These are phyloP conservation scores for Zasmidium cellare DNA, from an alignment of 2,329 filamentous ascomycete species.

Conservation along the genomic window DNA sequence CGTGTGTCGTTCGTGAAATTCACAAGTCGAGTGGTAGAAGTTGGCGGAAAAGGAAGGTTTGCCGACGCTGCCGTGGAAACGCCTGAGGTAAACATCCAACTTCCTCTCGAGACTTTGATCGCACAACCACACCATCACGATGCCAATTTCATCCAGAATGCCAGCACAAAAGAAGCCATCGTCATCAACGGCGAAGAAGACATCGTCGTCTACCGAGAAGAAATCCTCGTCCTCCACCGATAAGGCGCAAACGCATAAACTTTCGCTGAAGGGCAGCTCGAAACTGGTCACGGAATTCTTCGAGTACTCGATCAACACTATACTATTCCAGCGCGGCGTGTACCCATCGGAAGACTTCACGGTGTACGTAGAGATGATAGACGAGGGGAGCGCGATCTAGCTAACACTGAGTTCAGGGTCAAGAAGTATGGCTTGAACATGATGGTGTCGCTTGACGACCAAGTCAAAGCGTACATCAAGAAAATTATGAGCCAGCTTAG, in stretches of 20 bases:
- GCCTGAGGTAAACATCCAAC: conserved; percentile 3
- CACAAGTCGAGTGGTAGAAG: neutral
- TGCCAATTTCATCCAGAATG: conserved; percentile 9
- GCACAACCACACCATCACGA: neutral
- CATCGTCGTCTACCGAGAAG: conserved; percentile 8
- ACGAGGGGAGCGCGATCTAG: neutral
- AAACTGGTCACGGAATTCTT: conserved; percentile 77
- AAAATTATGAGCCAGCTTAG: conserved; percentile 98
- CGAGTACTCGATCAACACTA: conserved; percentile 97
- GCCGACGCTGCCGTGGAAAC: neutral
- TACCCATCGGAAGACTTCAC: conserved; percentile 97
- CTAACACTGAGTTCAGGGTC: conserved; percentile 53
- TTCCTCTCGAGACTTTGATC: neutral
- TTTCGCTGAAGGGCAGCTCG: conserved; percentile 74
- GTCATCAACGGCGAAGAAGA: conserved; percentile 1
- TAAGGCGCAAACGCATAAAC: conserved; percentile 91
- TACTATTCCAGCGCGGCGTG: conserved; percentile 83
- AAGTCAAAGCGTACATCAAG: conserved; percentile 98
- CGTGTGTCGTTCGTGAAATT: neutral
- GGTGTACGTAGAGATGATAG: conserved; percentile 59
- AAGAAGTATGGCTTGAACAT: conserved; percentile 99
- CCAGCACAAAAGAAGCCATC: conserved; percentile 15
- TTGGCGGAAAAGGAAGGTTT: too few relatives aligned
- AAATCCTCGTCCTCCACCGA: conserved; percentile 41
- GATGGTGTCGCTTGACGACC: conserved; percentile 94